Base-by-base conservation (phyloP, 2,329 filamentous ascomycete genomes). In the Arthrobotrys entomopaga region DNA sequence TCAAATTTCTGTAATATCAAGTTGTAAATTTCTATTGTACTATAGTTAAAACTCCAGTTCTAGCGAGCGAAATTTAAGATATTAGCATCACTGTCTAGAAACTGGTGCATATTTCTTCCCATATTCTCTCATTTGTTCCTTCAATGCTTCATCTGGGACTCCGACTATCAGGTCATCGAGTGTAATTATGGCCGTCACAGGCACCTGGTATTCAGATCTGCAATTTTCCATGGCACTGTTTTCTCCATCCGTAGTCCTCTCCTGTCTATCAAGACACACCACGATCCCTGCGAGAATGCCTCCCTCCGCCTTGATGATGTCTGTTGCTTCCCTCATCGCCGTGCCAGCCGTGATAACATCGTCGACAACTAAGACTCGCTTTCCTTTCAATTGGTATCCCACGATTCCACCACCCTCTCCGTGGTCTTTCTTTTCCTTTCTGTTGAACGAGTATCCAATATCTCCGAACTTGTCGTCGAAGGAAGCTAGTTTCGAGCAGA, bases 341-440 rank as follows among this genome's bases (percentile, higher is more conserved):
- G 93, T 98, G 26, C 95, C 95, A 0, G 93, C 94, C 0, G 93
- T 97, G 79, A 98, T 94, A 67, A 99, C 94, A 83, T 98, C 95
- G 84, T 99, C 95, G 46, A 99, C 90, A 78, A 99, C 91, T 38
- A 99, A 85, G 15, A 97, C 88, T 74, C 87, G 88, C 86, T 95
- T 93, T 63, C 91, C 93, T 83, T 91, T 90, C 79, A 98, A 84
- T 5, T 90, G 86, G 29, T 92, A 91, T 10, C 95, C 95, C 13
- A 98, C 93, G 79, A 98, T 96, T 81, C 88, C 91, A 50, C 95
- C 94, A 38, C 94, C 94, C 83, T 99, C 95, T 50, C 95, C 94
- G 81, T 98, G 94, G 80, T 92, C 91, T 85, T 98, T 98, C 79
- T 90, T 91, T 83, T 98, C 95, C 84, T 98, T 98, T 80, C 95